Conservation (phyloP, 805 yeast genomes). For the Wickerhamiella kazuoi region DNA sequence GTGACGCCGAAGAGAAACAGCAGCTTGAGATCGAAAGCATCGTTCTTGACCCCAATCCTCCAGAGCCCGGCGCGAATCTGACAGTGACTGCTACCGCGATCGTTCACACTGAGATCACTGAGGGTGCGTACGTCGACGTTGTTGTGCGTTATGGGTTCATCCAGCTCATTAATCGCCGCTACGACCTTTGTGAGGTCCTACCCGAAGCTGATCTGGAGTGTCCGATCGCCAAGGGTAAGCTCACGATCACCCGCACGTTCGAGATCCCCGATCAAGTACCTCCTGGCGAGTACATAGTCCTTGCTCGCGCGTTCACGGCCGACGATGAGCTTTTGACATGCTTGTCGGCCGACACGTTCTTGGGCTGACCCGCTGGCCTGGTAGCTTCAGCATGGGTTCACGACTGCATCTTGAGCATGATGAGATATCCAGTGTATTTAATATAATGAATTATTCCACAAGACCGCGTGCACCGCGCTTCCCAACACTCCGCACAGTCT, state of each 20-base stretch:
- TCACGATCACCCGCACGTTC: constrained; percentile 49
- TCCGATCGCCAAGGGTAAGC: constrained; percentile 58
- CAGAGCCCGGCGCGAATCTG: constrained; percentile 65
- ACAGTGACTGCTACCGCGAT: constrained; percentile 62
- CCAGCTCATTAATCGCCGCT: constrained; percentile 71
- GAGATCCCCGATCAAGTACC: constrained; percentile 86
- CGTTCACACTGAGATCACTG: constrained; percentile 36
- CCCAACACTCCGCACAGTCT: too few relatives aligned
- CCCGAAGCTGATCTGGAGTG: constrained; percentile 71
- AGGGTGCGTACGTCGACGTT: constrained; percentile 89
- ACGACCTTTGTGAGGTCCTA: constrained; percentile 78
- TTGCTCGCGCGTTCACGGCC: constrained; percentile 76
- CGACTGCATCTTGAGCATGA: too few relatives aligned
- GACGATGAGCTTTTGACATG: constrained; percentile 75
- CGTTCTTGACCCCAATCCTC: constrained; percentile 68
- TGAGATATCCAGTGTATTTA: too few relatives aligned
- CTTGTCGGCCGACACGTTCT: constrained; percentile 30
- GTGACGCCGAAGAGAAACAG: constrained; percentile 53
- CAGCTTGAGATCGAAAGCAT: constrained; percentile 43
- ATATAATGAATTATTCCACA: too few relatives aligned
- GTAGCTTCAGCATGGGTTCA: too few relatives aligned
- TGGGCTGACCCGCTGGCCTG: too few relatives aligned
- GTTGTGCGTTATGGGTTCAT: constrained; percentile 88
- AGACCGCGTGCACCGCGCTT: too few relatives aligned
- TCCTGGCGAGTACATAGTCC: constrained; percentile 77